phyloP scores from a whole-genome alignment of 306 rosid species.

The Castanea sativa region DNA sequence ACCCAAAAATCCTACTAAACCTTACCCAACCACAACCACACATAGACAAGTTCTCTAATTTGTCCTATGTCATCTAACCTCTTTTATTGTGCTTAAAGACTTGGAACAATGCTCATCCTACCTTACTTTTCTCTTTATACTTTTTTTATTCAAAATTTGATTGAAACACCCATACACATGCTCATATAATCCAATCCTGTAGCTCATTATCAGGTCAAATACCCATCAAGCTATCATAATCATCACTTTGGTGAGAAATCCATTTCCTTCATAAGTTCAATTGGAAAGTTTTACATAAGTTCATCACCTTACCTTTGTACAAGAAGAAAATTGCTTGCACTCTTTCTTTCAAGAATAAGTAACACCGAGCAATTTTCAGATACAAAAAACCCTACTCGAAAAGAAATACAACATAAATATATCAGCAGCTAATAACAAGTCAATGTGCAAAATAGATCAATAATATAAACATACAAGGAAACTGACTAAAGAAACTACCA shows the following conservation, averaged over 20 bases:
- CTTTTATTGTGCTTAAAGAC: background rate
- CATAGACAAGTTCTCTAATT: background rate
- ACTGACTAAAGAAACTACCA: background rate
- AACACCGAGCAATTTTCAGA: constrained; percentile 73
- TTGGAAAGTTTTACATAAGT: background rate
- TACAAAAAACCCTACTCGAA: constrained; percentile 53
- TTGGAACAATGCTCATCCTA: background rate
- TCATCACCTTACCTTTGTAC: constrained; percentile 51
- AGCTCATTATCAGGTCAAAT: background rate
- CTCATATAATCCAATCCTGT: background rate
- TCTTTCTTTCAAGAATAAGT: constrained; percentile 52
- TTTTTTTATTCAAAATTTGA: background rate
- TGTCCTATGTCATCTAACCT: background rate
- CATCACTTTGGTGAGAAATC: background rate
- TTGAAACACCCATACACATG: background rate
- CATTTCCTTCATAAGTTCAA: background rate
- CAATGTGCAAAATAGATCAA: background rate
- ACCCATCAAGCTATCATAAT: background rate
- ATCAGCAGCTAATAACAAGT: constrained; percentile 7
- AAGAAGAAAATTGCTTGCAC: constrained; percentile 59
- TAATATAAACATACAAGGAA: background rate
- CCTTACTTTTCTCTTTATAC: background rate
- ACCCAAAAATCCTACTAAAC: too few relatives aligned
- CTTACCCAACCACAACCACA: too few relatives aligned
- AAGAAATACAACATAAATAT: constrained; percentile 8